Evolutionary conservation across 2,329 filamentous ascomycete genomes (phyloP).

Genomic region (Alternaria consortialis): DNA sequence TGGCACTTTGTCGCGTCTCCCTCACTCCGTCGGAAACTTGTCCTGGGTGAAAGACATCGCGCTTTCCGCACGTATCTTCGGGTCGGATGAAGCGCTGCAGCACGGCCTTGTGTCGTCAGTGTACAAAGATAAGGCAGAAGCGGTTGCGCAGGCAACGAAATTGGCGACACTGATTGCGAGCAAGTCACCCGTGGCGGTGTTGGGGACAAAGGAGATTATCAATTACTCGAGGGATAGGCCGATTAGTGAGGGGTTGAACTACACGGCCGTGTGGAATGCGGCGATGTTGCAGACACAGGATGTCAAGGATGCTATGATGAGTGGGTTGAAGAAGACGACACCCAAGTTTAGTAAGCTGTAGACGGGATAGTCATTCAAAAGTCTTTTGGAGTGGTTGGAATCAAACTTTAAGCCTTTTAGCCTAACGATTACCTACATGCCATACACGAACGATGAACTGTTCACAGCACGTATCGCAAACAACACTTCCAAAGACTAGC

Average conservation of each 20-base stretch:
- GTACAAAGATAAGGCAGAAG: constrained; percentile 66
- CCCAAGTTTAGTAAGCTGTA: constrained; percentile 87
- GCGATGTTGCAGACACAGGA: constrained; percentile 83
- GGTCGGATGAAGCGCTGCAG: constrained; percentile 71
- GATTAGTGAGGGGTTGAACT: constrained; percentile 79
- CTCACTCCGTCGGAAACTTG: constrained; percentile 74
- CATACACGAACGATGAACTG: constrained; percentile 34
- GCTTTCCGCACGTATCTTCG: constrained; percentile 75
- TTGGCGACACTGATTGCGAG: constrained; percentile 72
- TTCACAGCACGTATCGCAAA: constrained; percentile 68
- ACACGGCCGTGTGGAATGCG: constrained; percentile 88
- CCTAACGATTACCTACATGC: neutral
- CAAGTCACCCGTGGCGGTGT: constrained; percentile 89
- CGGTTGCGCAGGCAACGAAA: constrained; percentile 69
- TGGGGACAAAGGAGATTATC: constrained; percentile 86
- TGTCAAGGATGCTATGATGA: constrained; percentile 76
- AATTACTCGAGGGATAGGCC: constrained; percentile 82
- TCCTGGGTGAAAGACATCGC: constrained; percentile 84
- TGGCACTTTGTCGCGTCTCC: constrained; percentile 76
- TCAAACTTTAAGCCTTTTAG: neutral
- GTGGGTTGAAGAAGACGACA: constrained; percentile 79
- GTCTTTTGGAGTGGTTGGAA: neutral
- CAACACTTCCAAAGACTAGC: neutral
- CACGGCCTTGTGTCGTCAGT: constrained; percentile 76
- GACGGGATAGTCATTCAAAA: neutral